phyloP scores from a whole-genome alignment of 768 basidiomycete genomes.

The Russula virescens region DNA sequence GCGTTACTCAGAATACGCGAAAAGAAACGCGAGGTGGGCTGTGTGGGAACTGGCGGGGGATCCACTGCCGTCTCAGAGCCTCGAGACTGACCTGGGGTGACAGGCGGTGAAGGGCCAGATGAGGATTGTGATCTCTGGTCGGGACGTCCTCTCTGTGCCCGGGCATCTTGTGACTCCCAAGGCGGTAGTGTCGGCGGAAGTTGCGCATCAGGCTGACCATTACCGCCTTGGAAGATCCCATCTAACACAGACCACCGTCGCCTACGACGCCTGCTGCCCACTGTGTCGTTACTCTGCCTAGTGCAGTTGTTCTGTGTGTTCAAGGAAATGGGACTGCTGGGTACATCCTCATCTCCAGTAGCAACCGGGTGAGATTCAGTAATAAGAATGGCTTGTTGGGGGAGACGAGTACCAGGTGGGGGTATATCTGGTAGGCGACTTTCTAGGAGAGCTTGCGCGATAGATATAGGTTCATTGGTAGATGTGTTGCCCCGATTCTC shows the following conservation, averaged over 20 bases:
- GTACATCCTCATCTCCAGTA: slow-evolving; percentile 39
- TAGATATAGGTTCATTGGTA: slow-evolving; percentile 55
- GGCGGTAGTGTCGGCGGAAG: neutral
- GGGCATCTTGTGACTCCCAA: slow-evolving; percentile 7
- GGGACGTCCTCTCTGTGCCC: neutral
- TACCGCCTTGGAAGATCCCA: slow-evolving; percentile 35
- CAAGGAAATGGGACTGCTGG: slow-evolving; percentile 43
- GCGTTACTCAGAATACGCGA: slow-evolving; percentile 66
- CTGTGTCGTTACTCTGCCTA: slow-evolving; percentile 17
- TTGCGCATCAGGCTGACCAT: slow-evolving; percentile 24
- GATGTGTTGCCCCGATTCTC: slow-evolving; percentile 24
- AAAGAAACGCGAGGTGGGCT: slow-evolving; percentile 56
- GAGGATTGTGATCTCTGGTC: slow-evolving; percentile 2
- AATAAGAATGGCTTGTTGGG: slow-evolving; percentile 66
- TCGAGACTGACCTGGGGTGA: neutral
- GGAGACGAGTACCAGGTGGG: slow-evolving; percentile 56
- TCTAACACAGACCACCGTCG: slow-evolving; percentile 72
- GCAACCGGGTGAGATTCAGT: slow-evolving; percentile 37
- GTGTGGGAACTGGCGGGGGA: slow-evolving; percentile 30
- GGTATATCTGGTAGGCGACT: slow-evolving; percentile 73
- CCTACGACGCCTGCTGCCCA: slow-evolving; percentile 40
- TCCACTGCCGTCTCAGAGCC: neutral
- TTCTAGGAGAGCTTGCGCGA: slow-evolving; percentile 70
- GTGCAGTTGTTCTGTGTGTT: slow-evolving; percentile 33
- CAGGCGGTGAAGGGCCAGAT: neutral